Evolutionary conservation across 805 yeast species (phyloP).

Genomic region (Metschnikowia kunwiensis): DNA sequence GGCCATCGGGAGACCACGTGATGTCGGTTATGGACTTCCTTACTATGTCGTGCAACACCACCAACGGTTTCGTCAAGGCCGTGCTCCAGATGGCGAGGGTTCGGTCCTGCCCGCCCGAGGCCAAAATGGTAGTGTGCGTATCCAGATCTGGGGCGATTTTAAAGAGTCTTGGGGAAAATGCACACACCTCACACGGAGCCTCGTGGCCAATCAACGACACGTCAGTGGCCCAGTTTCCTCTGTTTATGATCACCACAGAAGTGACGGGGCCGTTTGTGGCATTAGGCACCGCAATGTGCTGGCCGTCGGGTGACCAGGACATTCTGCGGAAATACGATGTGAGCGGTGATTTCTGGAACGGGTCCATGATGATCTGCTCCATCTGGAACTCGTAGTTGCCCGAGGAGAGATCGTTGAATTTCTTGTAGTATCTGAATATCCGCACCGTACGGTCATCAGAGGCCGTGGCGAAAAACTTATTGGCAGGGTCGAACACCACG

Average conservation of each 20-base stretch:
- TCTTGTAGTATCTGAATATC: constrained; percentile 78
- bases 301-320: constrained; percentile 93
- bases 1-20: constrained; percentile 85
- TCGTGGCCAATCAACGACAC: constrained; percentile 78
- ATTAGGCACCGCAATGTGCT: constrained; percentile 79
- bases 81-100: constrained; percentile 89
- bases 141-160: constrained; percentile 26
- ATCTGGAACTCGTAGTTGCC: constrained; percentile 77
- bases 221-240: constrained; percentile 79
- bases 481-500: constrained; percentile 96
- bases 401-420: constrained; percentile 43
- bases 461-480: constrained; percentile 94
- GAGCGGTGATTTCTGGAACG: constrained; percentile 84
- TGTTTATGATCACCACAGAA: constrained; percentile 65
- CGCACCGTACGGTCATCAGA: constrained; percentile 93
- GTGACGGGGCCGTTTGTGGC: constrained; percentile 83
- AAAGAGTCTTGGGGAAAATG: constrained; percentile 69
- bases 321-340: constrained; percentile 84
- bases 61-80: constrained; percentile 66
- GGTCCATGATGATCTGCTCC: constrained; percentile 78
- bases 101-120: constrained; percentile 94
- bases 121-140: constrained; percentile 66
- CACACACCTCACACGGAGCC: constrained; percentile 78
- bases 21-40: constrained; percentile 82
- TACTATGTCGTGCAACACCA: constrained; percentile 74